Percentiles rank a stretch among this genome's conserved stretches.
Evolutionary conservation across 2,329 filamentous ascomycete genomes (phyloP).

Genomic region (Nemania sp.): DNA sequence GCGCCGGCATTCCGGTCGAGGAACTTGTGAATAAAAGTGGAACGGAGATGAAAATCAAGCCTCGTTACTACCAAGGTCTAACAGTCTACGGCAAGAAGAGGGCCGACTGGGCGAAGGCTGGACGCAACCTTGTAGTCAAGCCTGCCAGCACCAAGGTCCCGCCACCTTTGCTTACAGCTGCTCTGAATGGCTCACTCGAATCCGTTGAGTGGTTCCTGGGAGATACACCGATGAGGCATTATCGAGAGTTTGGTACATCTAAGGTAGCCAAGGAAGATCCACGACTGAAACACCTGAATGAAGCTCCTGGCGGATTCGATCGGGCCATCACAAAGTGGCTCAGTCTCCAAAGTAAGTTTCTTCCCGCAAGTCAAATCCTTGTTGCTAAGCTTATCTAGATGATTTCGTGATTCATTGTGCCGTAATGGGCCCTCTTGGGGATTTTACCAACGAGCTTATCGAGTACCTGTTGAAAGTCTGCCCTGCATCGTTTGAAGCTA

Average conservation of each 20-base stretch:
- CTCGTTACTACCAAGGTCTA: constrained; percentile 80
- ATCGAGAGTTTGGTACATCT: constrained; percentile 73
- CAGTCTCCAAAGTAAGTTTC: constrained; percentile 65
- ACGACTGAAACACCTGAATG: constrained; percentile 70
- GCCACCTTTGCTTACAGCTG: constrained; percentile 72
- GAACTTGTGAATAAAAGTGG: constrained; percentile 74
- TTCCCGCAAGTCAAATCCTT: not conserved
- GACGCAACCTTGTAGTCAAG: constrained; percentile 59
- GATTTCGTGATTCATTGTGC: constrained; percentile 76
- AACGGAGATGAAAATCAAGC: constrained; percentile 71
- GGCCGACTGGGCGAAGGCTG: constrained; percentile 78
- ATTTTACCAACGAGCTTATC: constrained; percentile 66
- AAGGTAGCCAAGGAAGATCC: constrained; percentile 70
- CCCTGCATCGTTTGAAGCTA: constrained; percentile 73
- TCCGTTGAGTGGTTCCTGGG: constrained; percentile 82
- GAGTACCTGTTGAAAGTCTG: constrained; percentile 73
- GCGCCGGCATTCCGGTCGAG: constrained; percentile 76
- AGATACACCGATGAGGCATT: constrained; percentile 74
- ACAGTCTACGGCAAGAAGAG: constrained; percentile 68
- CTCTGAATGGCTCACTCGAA: constrained; percentile 68
- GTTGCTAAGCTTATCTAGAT: constrained; percentile 55
- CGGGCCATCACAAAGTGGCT: constrained; percentile 73
- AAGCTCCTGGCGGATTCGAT: constrained; percentile 72
- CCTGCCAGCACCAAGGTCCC: constrained; percentile 60
- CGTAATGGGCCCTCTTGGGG: constrained; percentile 59